Evolutionary conservation across 2,329 filamentous ascomycete species (phyloP).

Genomic region (Podosphaera fusca): DNA sequence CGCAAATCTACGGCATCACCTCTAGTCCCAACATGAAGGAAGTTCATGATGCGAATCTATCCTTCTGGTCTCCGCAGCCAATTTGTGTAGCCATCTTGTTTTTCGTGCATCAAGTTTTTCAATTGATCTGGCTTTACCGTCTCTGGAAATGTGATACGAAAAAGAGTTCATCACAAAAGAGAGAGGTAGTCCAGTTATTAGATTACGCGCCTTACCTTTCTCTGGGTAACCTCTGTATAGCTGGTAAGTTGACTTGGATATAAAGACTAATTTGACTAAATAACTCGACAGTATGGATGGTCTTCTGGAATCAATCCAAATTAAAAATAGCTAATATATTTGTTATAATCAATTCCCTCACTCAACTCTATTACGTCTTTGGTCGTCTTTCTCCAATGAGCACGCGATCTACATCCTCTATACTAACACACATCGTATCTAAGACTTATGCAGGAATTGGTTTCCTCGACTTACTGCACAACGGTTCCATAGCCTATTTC

Average conservation of each 20-base stretch:
- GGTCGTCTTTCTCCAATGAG: constrained; percentile 26
- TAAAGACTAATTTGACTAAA: not conserved
- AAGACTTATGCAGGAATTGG: constrained; percentile 38
- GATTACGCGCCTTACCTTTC: constrained; percentile 31
- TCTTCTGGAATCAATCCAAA: constrained; percentile 32
- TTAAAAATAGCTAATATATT: constrained; percentile 30
- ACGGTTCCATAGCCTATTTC: constrained; percentile 31
- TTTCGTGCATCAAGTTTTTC: constrained; percentile 35
- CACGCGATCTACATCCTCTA: constrained; percentile 23
- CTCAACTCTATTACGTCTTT: constrained; percentile 30
- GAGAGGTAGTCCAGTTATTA: constrained; percentile 25
- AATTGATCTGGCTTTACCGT: constrained; percentile 32
- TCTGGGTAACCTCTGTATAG: constrained; percentile 34
- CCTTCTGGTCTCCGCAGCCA: constrained; percentile 34
- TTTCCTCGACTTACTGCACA: constrained; percentile 34
- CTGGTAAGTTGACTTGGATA: constrained; percentile 19
- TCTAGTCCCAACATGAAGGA: constrained; percentile 34
- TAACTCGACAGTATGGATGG: constrained; percentile 26
- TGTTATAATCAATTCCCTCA: constrained; percentile 29
- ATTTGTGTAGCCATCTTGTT: constrained; percentile 37
- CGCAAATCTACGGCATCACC: constrained; percentile 35
- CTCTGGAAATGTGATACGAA: constrained; percentile 25
- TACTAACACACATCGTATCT: constrained; percentile 32
- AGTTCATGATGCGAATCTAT: constrained; percentile 31
- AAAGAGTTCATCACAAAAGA: constrained; percentile 17